Conservation (phyloP, 2,329 filamentous ascomycete genomes). For the Aspergillus calidoustus region DNA sequence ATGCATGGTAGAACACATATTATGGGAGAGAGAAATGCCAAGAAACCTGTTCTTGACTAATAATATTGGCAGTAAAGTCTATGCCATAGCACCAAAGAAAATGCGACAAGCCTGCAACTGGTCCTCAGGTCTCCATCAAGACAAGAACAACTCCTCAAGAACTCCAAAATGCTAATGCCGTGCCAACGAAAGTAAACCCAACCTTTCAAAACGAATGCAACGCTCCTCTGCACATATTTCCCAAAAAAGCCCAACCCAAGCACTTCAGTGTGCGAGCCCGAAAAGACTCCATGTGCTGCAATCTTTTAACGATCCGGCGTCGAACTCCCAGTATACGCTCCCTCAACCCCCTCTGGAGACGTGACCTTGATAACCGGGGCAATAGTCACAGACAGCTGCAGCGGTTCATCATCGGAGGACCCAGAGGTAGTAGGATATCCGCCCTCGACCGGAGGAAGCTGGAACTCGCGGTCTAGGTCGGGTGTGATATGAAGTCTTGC, state of each 20-base stretch:
- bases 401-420: not conserved
- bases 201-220: not conserved
- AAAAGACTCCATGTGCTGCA: not conserved
- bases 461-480: not conserved
- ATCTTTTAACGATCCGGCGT: not conserved
- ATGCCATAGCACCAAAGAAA: not conserved
- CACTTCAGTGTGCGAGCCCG: not conserved
- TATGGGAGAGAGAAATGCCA: not conserved
- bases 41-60: not conserved
- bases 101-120: not conserved
- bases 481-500: not conserved
- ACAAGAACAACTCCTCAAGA: not conserved
- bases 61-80: not conserved
- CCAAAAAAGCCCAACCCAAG: not conserved
- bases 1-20: too few species aligned
- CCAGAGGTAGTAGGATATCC: not conserved
- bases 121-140: not conserved
- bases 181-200: not conserved
- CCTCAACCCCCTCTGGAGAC: not conserved
- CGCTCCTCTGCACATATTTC: not conserved
- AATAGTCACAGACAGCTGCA: not conserved
- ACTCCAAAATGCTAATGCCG: not conserved
- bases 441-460: slow-evolving; percentile 1
- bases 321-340: not conserved
- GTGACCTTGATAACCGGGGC: slow-evolving; percentile 10